Evolutionary conservation across 345 rosid species (phyloP).

Genomic region (Populus davidiana): DNA sequence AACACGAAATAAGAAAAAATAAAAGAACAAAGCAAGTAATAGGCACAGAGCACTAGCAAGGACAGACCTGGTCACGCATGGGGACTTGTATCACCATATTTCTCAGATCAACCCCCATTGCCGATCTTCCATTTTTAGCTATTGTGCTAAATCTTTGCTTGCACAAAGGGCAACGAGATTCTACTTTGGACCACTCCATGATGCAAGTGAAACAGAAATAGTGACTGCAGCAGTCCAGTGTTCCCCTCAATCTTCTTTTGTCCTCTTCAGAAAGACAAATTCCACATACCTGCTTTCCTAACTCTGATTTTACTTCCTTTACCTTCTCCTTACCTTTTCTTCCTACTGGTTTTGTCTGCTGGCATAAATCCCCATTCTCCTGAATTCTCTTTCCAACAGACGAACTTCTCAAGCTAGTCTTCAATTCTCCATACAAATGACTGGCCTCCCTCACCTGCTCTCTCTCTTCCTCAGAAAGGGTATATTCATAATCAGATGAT

Average conservation of each 20-base stretch:
- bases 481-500: slow-evolving; percentile 71
- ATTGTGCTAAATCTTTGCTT: slow-evolving; percentile 87
- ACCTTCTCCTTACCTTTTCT: slow-evolving; percentile 79
- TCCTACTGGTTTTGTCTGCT: slow-evolving; percentile 38
- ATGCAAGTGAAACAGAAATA: slow-evolving; percentile 96
- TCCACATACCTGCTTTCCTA: slow-evolving; percentile 73
- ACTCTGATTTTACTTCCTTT: slow-evolving; percentile 48
- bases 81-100: slow-evolving; percentile 68
- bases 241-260: slow-evolving; percentile 78
- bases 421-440: slow-evolving; percentile 38
- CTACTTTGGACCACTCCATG: slow-evolving; percentile 97
- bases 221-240: slow-evolving; percentile 80
- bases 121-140: slow-evolving; percentile 72
- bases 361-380: slow-evolving; percentile 41
- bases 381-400: slow-evolving; percentile 40
- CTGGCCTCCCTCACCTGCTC: slow-evolving; percentile 81
- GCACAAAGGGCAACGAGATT: slow-evolving; percentile 96
- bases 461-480: slow-evolving; percentile 95
- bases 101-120: slow-evolving; percentile 74
- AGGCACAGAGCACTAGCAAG: slow-evolving; percentile 4
- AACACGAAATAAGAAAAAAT: slow-evolving; percentile 7
- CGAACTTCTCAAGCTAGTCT: slow-evolving; percentile 49
- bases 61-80: slow-evolving; percentile 86
- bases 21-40: background rate
- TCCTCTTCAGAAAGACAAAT: slow-evolving; percentile 94